Evolutionary conservation across 1,139 yeast species (phyloP), one percentile per base, ranked within the genome.

Genomic region (Diutina neorugosa): DNA sequence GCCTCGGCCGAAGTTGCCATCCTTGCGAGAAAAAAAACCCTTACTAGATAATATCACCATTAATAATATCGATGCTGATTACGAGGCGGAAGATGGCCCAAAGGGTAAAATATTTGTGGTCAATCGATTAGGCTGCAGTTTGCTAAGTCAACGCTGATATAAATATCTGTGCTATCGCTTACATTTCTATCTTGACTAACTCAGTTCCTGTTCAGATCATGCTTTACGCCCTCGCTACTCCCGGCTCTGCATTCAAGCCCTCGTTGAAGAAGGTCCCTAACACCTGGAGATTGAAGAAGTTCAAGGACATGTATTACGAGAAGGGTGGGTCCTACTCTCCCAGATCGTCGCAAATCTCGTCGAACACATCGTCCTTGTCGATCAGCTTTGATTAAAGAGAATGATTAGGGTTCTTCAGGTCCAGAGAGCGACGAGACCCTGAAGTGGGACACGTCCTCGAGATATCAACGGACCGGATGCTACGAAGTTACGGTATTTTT

Each of bases 191-290:
- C 12, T 31, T 31, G 37, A 31, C 14, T 4, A 31, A 31, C 12
- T 14, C n/a, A n/a, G 5, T 31, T 2, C 14, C 37, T n/a, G 12
- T 31, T 14, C 5, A 7, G 7, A 46, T 18, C 9, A 70, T 70
- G 75, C 65, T 71, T 55, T 65, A 57, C 57, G 74, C 74, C 41
- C 65, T 71, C 57, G 64, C 71, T 52, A 69, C 72, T 7, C 70
- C 71, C 18, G 73, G 72, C n/a, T 69, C 76, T 12, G 69, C 74
- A 9, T 72, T 72, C 63, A 68, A 67, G 58, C 75, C 76, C 14
- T 68, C 74, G 14, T 57, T 70, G 50, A 67, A 62, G 55, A 69
- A 62, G 55, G 69, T 70, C 19, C 60, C 64, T 51, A 65, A 61
- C 57, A 65, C 74, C 11, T 70, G 76, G 74, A 65, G 75, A 59